Base-by-base conservation (phyloP, 225 moss, liverwort and hornwort genomes). In the Physcomitrium patens region DNA sequence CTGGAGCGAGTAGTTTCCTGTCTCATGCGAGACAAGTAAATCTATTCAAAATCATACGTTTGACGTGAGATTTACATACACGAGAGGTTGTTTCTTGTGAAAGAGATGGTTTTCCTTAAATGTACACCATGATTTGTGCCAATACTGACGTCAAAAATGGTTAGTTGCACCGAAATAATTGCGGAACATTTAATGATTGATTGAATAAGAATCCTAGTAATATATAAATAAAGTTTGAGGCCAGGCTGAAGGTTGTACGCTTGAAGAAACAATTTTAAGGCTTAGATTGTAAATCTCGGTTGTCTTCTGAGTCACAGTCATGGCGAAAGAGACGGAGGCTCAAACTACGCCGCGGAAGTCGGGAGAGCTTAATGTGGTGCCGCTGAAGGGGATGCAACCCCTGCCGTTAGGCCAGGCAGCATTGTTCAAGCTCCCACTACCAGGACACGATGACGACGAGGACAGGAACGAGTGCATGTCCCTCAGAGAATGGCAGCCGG, bases 251-350 rank as follows among this genome's bases (percentile, higher is more conserved):
- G 15, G 24, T 19, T 20, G 53, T 70, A 14, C 60, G 27, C 61
- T 64, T 52, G 68, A 48, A 73, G 69, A 20, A 58, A 8, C 24
- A 24, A 41, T 53, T 68, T 27, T 5, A 56, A 16, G 48, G 7
- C 49, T 74, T 70, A 55, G 61, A 26, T 22, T 75, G 15, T 68
- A 3, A 16, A 41, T 68, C 75, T 7, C 7, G 41, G 37, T 71
- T 17, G 1, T 3, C 41, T 27, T 76, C 27, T 42, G 43, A 76
- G 49, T 55, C 9, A 67, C 77, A 85, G 82, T 63, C 43, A 87
- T 87, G 87, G 87, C 69, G 78, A 85, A 58, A 76, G 87, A 85
- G 80, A 76, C 87, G 17, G 84, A 85, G 80, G 77, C 80, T 23
- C 31, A 28, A 52, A 37, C 31, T 7, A 16, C 54, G 61, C 47